phyloP scores from a whole-genome alignment of 2,329 filamentous ascomycete species.

The Phialophora verrucosa region DNA sequence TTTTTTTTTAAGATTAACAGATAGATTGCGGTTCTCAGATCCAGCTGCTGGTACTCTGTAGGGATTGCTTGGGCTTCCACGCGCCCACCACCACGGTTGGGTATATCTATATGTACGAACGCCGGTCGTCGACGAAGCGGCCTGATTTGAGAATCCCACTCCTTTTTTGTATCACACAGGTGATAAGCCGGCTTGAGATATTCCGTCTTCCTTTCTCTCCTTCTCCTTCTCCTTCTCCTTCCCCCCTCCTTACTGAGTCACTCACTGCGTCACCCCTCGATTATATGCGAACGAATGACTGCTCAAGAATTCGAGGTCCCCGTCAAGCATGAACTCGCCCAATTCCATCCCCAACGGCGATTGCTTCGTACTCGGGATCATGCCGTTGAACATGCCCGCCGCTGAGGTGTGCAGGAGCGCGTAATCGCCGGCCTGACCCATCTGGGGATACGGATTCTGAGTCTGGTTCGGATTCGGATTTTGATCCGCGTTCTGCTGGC shows the following conservation, averaged over 20 bases:
- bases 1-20: too few relatives aligned
- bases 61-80: too few relatives aligned
- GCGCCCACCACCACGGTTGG: too few relatives aligned
- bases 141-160: too few relatives aligned
- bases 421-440: background rate
- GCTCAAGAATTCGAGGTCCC: slow-evolving; percentile 39
- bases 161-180: too few relatives aligned
- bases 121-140: background rate
- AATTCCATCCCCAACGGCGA: slow-evolving; percentile 45
- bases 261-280: slow-evolving; percentile 9
- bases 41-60: too few relatives aligned
- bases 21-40: too few relatives aligned
- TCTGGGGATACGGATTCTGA: background rate
- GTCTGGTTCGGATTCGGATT: background rate
- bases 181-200: background rate
- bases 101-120: too few relatives aligned
- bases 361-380: slow-evolving; percentile 12
- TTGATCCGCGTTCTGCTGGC: background rate
- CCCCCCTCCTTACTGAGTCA: background rate
- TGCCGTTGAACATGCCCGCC: slow-evolving; percentile 7
- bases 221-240: background rate
- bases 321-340: slow-evolving; percentile 48
- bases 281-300: slow-evolving; percentile 22
- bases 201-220: background rate
- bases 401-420: background rate